Evolutionary conservation across 768 basidiomycete genomes (phyloP).

Genomic region (Pleurotus sapidus): DNA sequence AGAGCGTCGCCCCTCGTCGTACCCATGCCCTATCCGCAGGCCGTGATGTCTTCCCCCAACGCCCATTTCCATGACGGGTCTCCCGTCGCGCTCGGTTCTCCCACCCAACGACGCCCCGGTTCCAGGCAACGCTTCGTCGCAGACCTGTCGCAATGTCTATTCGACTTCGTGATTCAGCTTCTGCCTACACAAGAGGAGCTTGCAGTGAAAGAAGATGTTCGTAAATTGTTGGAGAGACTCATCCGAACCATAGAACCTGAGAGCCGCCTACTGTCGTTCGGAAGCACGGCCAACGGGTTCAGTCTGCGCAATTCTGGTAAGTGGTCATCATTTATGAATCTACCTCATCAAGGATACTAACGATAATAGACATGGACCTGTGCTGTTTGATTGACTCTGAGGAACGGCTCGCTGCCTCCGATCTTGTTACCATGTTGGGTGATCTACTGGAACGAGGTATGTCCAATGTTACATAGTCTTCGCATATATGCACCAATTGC

Average conservation of each 20-base stretch:
- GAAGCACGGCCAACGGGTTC: slow-evolving; percentile 96
- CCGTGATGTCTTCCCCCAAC: slow-evolving; percentile 23
- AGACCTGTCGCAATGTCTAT: slow-evolving; percentile 87
- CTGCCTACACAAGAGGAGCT: slow-evolving; percentile 89
- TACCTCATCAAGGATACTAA: slow-evolving; percentile 11
- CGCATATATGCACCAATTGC: slow-evolving; percentile 4
- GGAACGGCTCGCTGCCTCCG: slow-evolving; percentile 73
- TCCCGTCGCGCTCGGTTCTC: slow-evolving; percentile 19
- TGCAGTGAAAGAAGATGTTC: slow-evolving; percentile 92
- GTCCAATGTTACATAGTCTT: slow-evolving; percentile 22
- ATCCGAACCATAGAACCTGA: slow-evolving; percentile 94
- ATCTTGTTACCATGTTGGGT: slow-evolving; percentile 92
- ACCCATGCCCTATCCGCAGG: slow-evolving; percentile 39
- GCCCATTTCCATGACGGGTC: slow-evolving; percentile 24
- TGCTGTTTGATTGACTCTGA: slow-evolving; percentile 94
- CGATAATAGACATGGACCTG: slow-evolving; percentile 87
- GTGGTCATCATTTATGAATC: slow-evolving; percentile 12
- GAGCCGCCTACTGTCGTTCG: slow-evolving; percentile 88
- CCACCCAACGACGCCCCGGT: slow-evolving; percentile 36
- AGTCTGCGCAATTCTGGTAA: slow-evolving; percentile 92
- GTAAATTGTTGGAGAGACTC: slow-evolving; percentile 91
- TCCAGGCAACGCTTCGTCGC: slow-evolving; percentile 65
- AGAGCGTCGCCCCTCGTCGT: not conserved
- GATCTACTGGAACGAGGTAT: slow-evolving; percentile 90
- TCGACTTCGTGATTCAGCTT: slow-evolving; percentile 91